phyloP scores from a whole-genome alignment of 2,329 filamentous ascomycete species.

The Arthrobotrys conoides region DNA sequence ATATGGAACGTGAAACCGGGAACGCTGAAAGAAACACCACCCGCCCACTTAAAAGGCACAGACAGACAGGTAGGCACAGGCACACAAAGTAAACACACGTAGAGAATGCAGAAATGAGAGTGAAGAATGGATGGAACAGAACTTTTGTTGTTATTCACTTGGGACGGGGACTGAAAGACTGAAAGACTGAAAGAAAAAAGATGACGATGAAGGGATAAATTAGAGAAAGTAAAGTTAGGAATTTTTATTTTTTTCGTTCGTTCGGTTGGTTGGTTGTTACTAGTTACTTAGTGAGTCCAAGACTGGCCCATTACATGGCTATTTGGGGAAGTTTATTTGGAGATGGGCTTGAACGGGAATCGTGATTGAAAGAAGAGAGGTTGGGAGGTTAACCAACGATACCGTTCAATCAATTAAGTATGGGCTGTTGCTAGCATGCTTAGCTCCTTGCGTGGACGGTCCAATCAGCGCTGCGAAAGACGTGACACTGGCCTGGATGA shows the following conservation, averaged over 20 bases:
- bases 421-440: slow-evolving; percentile 5
- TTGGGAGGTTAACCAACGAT: slow-evolving; percentile 42
- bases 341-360: slow-evolving; percentile 48
- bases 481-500: slow-evolving; percentile 44
- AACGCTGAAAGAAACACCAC: slow-evolving; percentile 45
- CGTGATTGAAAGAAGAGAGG: slow-evolving; percentile 59
- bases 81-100: slow-evolving; percentile 14
- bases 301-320: slow-evolving; percentile 55
- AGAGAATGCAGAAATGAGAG: slow-evolving; percentile 47
- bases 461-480: slow-evolving; percentile 46
- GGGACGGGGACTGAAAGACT: neutral
- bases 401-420: neutral
- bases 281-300: too few relatives aligned
- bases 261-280: neutral
- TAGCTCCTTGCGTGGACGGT: slow-evolving; percentile 10
- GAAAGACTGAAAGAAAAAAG: neutral
- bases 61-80: neutral
- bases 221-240: neutral
- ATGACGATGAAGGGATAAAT: neutral
- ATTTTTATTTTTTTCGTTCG: neutral
- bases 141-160: neutral
- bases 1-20: slow-evolving; percentile 41
- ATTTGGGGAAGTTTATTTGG: slow-evolving; percentile 62
- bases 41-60: neutral
- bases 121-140: slow-evolving; percentile 37